Evolutionary conservation across 805 yeast genomes (phyloP), one percentile per base, ranked within the genome.

Genomic region (Candida sonorensis): DNA sequence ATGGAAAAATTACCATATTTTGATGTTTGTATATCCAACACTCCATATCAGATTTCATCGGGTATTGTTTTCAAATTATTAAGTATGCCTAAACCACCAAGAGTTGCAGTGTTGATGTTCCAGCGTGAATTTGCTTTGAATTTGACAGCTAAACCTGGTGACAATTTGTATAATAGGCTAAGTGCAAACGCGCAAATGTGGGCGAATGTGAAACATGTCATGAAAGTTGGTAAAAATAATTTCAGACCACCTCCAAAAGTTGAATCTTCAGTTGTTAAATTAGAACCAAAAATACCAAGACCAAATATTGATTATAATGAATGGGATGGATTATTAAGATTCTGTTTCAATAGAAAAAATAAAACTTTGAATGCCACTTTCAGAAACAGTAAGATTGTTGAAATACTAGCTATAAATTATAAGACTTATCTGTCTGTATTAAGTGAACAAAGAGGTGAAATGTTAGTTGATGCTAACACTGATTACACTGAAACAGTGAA

Each of bases 131-230:
- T 92, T 53, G 98, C 98, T 2, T 59, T 92, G 61, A 79, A 97
- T 50, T 65, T 92, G 34, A 67, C 92, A 33, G 98, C 98, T 1
- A 75, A 94, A 46, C 97, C 98, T 0, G 98, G 98, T n/a, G 97
- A 92, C 48, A 59, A 85, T 1, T 66, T 92, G 24, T 92, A 90
- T 64, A 87, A 96, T 59, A 74, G 98, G 51, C 68, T 92, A 34
- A 81, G 95, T 20, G 97, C 95, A 19, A 92, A 92, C 53, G 97
- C 92, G 1, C 98, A 92, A 54, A 90, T 92, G 97, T 92, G 97
- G 97, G 96, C 97, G n/a, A 85, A 85, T 44, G 97, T 92, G 11
- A 87, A 94, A 7, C 98, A 92, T 57, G 84, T 92, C 33, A 92
- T 92, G 98, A 92, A 92, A 60, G 98, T 92, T 19, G 97, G 97